These are phyloP conservation scores for Adansonia madagascariensis DNA, from an alignment of 441 rosid genomes.

Conservation along the genomic window DNA sequence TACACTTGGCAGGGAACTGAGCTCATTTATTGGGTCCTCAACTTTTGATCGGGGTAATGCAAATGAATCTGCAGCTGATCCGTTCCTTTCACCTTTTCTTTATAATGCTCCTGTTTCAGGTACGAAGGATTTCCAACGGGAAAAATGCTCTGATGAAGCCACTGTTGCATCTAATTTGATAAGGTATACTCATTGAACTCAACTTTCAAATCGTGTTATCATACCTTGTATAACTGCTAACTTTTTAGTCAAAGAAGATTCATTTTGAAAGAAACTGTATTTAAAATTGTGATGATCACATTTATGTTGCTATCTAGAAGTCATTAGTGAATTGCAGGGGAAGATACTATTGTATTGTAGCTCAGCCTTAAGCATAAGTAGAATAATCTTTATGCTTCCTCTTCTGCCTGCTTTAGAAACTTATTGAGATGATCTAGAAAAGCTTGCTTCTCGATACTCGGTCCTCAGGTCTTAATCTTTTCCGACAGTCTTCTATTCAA, in stretches of 20 bases:
- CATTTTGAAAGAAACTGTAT: background rate
- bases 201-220: background rate
- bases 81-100: conserved; percentile 53
- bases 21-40: conserved; percentile 50
- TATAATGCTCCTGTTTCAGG: conserved; percentile 33
- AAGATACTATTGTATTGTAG: background rate
- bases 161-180: conserved; percentile 28
- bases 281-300: background rate
- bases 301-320: background rate
- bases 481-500: background rate
- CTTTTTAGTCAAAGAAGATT: background rate
- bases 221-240: background rate
- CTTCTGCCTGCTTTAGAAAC: background rate
- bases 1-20: conserved; percentile 50
- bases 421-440: background rate
- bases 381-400: background rate
- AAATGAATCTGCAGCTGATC: conserved; percentile 41
- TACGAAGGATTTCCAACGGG: conserved; percentile 32
- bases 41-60: conserved; percentile 35
- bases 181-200: conserved; percentile 38
- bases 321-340: background rate
- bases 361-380: background rate
- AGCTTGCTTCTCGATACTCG: background rate
- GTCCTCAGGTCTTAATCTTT: background rate
- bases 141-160: conserved; percentile 32